Base-by-base conservation (phyloP, 1,139 yeast genomes). In the Debaryomyces subglobosus region DNA sequence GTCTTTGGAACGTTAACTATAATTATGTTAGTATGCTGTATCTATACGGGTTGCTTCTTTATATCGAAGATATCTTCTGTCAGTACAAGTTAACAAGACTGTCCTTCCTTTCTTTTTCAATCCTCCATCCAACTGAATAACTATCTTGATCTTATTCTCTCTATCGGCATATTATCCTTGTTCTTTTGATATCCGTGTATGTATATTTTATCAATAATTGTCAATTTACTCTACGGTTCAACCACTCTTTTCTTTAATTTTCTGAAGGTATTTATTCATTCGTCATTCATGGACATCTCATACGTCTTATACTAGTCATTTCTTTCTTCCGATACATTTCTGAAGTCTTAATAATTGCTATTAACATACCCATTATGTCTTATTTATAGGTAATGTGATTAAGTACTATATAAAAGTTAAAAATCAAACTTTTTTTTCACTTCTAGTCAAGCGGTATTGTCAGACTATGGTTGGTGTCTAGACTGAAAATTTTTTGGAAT, bases 1-100 rank as follows among this genome's bases (percentile, higher is more conserved):
- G 97, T 92, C 89, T 94, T 94, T 84, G 99, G 99, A 85, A 94
- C 96, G 96, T 94, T 94, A 84, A 94, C 99, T 92, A 73, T 38
- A 55, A 27, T 53, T 9, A 35, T 56, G 73, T 69, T 70, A 70
- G 76, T 72, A 62, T 40, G 24, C 24, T 33, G 27, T 10, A 20
- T 7, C 23, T 12, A n/a, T 18, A 39, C 12, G 3, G 6, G 3
- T 37, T 37, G 40, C 30, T 37, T 37, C 30, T 37, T 21, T 12
- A 24, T 37, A 37, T 37, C 40, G 4, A 37, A 15, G n/a, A 12
- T n/a, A 21, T 20, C 9, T 5, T n/a, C 10, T 35, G 25, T 35
- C 38, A 35, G 23, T 32, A 32, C 27, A 35, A 34, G 5, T 6
- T 27, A 5, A 3, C n/a, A 21, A 21, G 15, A 36, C 7, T 36